These are phyloP conservation scores for Hemileccinum impolitum DNA, from an alignment of 768 basidiomycete genomes.

Conservation along the genomic window DNA sequence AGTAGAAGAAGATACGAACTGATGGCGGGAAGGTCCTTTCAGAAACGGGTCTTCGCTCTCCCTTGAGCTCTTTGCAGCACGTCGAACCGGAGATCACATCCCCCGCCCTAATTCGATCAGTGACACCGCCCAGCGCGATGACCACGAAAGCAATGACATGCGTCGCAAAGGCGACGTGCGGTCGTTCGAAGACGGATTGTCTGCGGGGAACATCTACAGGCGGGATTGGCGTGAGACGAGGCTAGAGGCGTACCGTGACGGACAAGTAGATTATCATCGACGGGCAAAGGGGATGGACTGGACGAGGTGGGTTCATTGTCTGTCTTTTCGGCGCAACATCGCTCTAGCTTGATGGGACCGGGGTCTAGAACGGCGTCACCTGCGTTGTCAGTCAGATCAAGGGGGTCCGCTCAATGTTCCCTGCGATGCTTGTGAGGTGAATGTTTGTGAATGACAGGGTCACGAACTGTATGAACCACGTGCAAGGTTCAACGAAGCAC, in stretches of 20 bases:
- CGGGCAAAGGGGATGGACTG: conserved; percentile 21
- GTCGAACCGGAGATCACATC: conserved; percentile 58
- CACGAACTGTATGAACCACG: no score
- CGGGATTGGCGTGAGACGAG: conserved; percentile 79
- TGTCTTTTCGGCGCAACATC: conserved; percentile 18
- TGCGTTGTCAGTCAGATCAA: conserved; percentile 48
- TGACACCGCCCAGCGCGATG: conserved; percentile 15
- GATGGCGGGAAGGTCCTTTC: conserved; percentile 42
- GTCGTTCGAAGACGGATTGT: conserved; percentile 64
- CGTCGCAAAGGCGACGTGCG: conserved; percentile 44
- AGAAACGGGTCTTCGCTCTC: conserved; percentile 71
- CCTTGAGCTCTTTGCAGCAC: conserved; percentile 67
- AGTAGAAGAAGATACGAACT: conserved; percentile 41
- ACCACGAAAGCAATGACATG: conserved; percentile 9
- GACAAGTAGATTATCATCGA: conserved; percentile 8
- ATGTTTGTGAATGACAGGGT: no score
- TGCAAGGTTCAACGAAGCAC: no score
- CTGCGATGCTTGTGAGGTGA: no score
- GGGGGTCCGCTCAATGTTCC: no score
- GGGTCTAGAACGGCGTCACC: conserved; percentile 42
- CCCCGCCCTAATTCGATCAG: not conserved
- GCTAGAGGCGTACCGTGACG: conserved; percentile 25
- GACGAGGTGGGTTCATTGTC: conserved; percentile 32
- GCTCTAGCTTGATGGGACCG: conserved; percentile 7
- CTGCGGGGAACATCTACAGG: conserved; percentile 60